These are phyloP conservation scores for Boechera retrofracta DNA, from an alignment of 345 rosid genomes.

Conservation along the genomic window DNA sequence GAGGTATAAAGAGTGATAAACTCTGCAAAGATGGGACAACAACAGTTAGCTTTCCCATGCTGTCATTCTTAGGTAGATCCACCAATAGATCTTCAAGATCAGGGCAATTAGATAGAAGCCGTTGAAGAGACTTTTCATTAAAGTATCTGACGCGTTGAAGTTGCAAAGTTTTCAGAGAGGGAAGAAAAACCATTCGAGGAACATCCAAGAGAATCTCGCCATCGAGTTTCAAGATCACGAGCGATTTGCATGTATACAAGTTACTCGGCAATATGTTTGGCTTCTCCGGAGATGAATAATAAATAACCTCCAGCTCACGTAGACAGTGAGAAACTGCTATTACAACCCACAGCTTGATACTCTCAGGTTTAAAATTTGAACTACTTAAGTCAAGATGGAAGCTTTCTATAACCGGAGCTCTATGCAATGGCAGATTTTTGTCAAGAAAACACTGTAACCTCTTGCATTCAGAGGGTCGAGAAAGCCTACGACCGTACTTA, in stretches of 20 bases:
- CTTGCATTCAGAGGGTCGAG: background rate
- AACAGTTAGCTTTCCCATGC: background rate
- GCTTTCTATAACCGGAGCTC: constrained; percentile 16
- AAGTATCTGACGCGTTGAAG: background rate
- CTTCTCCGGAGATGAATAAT: fast-evolving
- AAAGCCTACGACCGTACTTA: background rate
- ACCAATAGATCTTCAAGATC: constrained; percentile 4
- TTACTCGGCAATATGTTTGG: background rate
- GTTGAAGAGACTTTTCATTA: background rate
- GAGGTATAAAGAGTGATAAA: background rate
- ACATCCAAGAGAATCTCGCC: constrained; percentile 6
- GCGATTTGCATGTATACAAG: constrained; percentile 8
- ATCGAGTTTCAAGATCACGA: background rate
- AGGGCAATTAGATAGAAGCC: constrained; percentile 17
- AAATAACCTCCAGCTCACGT: background rate
- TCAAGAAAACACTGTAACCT: background rate
- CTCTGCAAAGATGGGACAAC: constrained; percentile 20
- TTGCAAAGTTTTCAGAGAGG: constrained; percentile 3
- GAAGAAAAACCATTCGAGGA: constrained; percentile 16
- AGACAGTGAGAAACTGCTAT: constrained; percentile 1
- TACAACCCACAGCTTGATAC: background rate
- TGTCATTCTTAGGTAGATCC: fast-evolving
- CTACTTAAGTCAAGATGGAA: background rate
- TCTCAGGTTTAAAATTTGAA: background rate
- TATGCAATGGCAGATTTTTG: constrained; percentile 16